phyloP scores from a whole-genome alignment of 352 stramenopile species.

The Pythium coloratum region DNA sequence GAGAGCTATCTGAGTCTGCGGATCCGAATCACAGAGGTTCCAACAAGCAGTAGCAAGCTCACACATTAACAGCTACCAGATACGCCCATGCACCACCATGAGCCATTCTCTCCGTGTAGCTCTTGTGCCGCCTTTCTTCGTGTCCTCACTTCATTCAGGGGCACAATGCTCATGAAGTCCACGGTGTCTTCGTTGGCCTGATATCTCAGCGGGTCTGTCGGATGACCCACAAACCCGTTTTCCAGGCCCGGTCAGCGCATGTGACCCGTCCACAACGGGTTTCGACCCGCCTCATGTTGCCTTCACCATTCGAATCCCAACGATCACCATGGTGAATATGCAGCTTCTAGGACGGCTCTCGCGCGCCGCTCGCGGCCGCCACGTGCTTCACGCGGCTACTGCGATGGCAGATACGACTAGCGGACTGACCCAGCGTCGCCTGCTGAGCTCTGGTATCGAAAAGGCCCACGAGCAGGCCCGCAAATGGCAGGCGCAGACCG shows the following conservation, averaged over 20 bases:
- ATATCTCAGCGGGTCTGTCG: neutral
- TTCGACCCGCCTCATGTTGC: neutral
- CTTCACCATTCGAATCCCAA: neutral
- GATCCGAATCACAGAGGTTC: neutral
- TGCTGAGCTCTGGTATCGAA: constrained; percentile 26
- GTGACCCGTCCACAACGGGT: neutral
- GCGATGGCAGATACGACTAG: neutral
- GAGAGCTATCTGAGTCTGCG: neutral
- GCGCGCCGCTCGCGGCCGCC: neutral
- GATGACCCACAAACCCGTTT: neutral
- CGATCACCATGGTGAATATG: constrained; percentile 3
- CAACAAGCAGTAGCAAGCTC: no score
- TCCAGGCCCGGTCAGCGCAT: neutral
- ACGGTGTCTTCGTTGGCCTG: neutral
- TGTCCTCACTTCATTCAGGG: no score
- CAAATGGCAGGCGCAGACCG: constrained; percentile 60
- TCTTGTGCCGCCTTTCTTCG: no score
- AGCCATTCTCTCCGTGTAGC: no score
- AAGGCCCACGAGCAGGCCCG: constrained; percentile 44
- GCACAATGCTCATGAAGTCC: no score
- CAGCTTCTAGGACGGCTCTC: neutral
- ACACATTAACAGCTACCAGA: no score
- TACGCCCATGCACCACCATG: no score
- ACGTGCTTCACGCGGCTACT: neutral
- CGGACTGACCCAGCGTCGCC: neutral